Percentiles rank a stretch among this genome's conserved stretches.
Conservation (phyloP, 192 early-diverging fungal species). For the Coemansia brasiliensis region DNA sequence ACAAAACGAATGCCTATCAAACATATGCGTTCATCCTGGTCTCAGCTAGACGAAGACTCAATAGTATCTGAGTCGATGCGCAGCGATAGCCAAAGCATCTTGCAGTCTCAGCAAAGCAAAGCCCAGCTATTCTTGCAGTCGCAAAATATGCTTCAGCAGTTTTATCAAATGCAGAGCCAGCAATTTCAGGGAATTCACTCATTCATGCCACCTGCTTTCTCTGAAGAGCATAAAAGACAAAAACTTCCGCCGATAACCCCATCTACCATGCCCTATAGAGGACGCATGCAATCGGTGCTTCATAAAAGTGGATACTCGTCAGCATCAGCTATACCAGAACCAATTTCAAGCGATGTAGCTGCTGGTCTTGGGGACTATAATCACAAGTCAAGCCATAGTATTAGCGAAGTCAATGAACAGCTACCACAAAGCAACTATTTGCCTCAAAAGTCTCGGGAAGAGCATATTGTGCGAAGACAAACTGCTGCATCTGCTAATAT, state of each 20-base stretch:
- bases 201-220: conserved; percentile 1
- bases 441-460: not conserved
- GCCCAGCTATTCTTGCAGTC: conserved; percentile 12
- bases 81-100: conserved; percentile 31
- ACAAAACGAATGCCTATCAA: conserved; percentile 13
- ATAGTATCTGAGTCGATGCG: conserved; percentile 11
- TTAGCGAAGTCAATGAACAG: not conserved
- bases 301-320: conserved; percentile 8
- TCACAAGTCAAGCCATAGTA: not conserved
- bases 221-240: not conserved
- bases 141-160: conserved; percentile 34
- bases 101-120: conserved; percentile 16
- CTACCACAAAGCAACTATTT: not conserved
- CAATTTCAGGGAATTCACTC: conserved; percentile 41
- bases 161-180: conserved; percentile 44
- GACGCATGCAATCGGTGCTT: conserved; percentile 5
- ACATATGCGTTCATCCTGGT: conserved; percentile 43
- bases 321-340: not conserved
- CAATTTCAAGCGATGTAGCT: not conserved
- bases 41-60: conserved; percentile 41
- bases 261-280: not conserved
- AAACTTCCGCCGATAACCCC: not conserved
- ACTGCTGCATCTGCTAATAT: not conserved
- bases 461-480: not conserved
- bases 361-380: not conserved